phyloP scores from a whole-genome alignment of 495 filamentous ascomycete species.

The Evernia prunastri region DNA sequence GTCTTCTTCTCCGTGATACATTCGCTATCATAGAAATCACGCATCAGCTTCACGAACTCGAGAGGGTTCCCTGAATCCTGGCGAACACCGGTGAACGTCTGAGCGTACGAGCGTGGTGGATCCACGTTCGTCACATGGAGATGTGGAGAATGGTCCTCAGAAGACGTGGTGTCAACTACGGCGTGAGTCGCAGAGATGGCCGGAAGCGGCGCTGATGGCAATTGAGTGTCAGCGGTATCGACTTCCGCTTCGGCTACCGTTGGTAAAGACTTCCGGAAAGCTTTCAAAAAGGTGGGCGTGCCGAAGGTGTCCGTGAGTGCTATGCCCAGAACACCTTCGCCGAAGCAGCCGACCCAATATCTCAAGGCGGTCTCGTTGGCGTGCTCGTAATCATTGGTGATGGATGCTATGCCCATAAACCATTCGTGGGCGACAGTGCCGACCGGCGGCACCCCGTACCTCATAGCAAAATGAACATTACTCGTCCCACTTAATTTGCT shows the following conservation, averaged over 20 bases:
- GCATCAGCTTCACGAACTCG: conserved; percentile 73
- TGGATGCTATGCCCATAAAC: conserved; percentile 97
- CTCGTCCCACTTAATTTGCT: conserved; percentile 83
- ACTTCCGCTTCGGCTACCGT: conserved; percentile 31
- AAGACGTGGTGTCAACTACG: conserved; percentile 29
- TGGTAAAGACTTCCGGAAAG: conserved; percentile 64
- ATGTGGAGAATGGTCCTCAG: conserved; percentile 1
- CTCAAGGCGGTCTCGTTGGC: conserved; percentile 76
- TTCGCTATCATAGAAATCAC: conserved; percentile 73
- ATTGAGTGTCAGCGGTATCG: conserved; percentile 30
- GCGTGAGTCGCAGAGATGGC: conserved; percentile 30
- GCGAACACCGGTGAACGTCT: conserved; percentile 79
- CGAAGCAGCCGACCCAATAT: conserved; percentile 89
- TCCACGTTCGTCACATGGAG: background rate
- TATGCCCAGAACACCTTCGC: conserved; percentile 81
- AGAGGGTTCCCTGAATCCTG: conserved; percentile 93
- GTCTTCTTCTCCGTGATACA: conserved; percentile 78
- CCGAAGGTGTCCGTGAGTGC: conserved; percentile 98
- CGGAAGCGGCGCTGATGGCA: conserved; percentile 30
- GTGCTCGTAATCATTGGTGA: conserved; percentile 73
- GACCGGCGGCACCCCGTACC: conserved; percentile 70
- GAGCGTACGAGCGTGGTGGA: conserved; percentile 59
- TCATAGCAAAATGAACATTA: conserved; percentile 96
- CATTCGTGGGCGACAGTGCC: conserved; percentile 97
- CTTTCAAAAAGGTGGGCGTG: conserved; percentile 78